A percentile compares a stretch with the other conserved stretches of the same genome.
phyloP scores from a whole-genome alignment of 345 rosid species.

The Microthlaspi erraticum region DNA sequence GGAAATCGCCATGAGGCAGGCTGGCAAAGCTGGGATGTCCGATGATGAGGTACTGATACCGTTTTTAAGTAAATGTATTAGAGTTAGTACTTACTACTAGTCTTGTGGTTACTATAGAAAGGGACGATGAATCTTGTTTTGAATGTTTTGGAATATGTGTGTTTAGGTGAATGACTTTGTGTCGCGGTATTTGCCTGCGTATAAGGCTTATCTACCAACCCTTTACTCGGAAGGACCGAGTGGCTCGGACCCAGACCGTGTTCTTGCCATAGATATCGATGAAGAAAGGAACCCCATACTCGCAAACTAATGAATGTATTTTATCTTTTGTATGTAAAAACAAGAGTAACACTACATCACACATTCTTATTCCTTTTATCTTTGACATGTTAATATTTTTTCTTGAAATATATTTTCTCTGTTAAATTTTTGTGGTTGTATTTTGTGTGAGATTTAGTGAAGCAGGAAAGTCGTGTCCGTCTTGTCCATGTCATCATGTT shows the following conservation, averaged over 20 bases:
- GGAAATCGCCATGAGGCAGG: conserved; percentile 91
- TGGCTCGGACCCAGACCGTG: conserved; percentile 70
- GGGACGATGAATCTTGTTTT: not conserved
- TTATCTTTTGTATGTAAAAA: conserved; percentile 25
- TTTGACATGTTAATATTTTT: conserved; percentile 1
- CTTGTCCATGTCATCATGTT: conserved; percentile 34
- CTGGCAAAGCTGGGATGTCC: conserved; percentile 86
- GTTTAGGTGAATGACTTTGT: conserved; percentile 90
- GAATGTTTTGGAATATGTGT: too few species aligned
- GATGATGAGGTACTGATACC: conserved; percentile 76
- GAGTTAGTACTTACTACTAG: not conserved
- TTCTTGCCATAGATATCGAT: conserved; percentile 75
- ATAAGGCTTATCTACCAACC: conserved; percentile 84
- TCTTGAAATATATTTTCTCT: not conserved
- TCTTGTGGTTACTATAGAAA: not conserved
- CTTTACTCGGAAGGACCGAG: conserved; percentile 90
- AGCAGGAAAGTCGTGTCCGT: conserved; percentile 28
- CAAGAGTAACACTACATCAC: conserved; percentile 16
- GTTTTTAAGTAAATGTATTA: conserved; percentile 7
- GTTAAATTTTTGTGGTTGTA: too few species aligned
- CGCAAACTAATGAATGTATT: conserved; percentile 29
- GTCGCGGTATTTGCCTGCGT: conserved; percentile 88
- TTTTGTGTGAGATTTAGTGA: conserved; percentile 15
- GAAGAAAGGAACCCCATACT: conserved; percentile 83
- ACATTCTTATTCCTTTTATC: not conserved